Percentiles rank a stretch among this genome's conserved stretches.
Evolutionary conservation across 371 early-diverging fungal species (phyloP).

Genomic region (Lichtheimia hyalospora): DNA sequence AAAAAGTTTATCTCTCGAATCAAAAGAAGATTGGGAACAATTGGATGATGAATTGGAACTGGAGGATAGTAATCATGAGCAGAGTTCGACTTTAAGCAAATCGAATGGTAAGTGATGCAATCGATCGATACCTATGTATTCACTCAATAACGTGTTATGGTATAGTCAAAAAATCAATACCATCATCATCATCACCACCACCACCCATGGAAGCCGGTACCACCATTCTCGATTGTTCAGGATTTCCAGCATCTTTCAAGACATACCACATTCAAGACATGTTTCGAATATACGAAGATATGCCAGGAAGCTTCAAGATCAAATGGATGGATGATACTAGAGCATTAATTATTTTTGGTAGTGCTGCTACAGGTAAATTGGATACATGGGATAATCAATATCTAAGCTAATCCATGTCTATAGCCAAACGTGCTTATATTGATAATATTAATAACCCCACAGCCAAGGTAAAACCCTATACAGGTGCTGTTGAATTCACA

Average conservation of each 20-base stretch:
- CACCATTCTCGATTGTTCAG: constrained; percentile 48
- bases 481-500: constrained; percentile 24
- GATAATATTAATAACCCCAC: constrained; percentile 29
- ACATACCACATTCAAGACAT: constrained; percentile 56
- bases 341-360: constrained; percentile 70
- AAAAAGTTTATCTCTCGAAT: neutral
- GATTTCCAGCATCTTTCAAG: constrained; percentile 51
- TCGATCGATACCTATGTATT: too few species aligned
- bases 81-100: neutral
- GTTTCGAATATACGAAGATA: constrained; percentile 51
- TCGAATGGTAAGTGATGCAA: neutral
- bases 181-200: neutral
- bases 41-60: constrained; percentile 26
- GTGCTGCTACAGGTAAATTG: constrained; percentile 59
- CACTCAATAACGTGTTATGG: neutral
- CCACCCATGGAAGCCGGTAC: constrained; percentile 2
- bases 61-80: constrained; percentile 6
- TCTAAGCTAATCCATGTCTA: neutral
- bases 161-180: neutral
- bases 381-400: neutral
- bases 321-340: constrained; percentile 76
- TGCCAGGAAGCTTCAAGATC: constrained; percentile 70
- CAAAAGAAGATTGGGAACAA: constrained; percentile 27
- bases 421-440: constrained; percentile 51
- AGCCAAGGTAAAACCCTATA: constrained; percentile 30